Base-by-base conservation (phyloP, 2,329 filamentous ascomycete genomes). In the Septoria petroselini region DNA sequence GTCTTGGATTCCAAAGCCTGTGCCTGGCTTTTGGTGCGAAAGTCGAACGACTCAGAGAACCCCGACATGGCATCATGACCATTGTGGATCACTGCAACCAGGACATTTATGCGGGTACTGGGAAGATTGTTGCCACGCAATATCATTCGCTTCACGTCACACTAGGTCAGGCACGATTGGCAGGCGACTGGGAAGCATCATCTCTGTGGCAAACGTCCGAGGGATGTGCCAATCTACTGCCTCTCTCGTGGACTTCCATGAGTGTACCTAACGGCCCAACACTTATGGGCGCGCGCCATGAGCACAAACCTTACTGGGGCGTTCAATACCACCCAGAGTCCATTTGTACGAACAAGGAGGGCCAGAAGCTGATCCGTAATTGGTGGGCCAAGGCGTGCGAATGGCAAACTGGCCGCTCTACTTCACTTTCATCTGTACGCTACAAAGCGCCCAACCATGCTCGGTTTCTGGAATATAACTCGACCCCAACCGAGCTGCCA, bases 271-370 rank as follows among this genome's bases (percentile, higher is more conserved):
- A 83, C 55, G 77, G 73, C 1, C 66, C 70, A n/a, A 74, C 90
- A 3, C 69, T 93, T n/a, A 94, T 94, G 88, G 87, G 80, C 0
- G 81, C 84, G 12, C 80, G 76, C 55, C 89, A 95, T 66, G 70
- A 66, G 14, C 64, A 57, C 1, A 84, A 82, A 57, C 90, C 91
- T 0, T 86, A 91, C 56, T 94, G 86, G 84, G 91, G 86, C 0
- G 76, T 95, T 14, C 91, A 95, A 64, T 95, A 93, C 61, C 90
- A 95, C 63, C 90, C 90, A 0, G 90, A 96, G 68, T 95, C 88
- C 0, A 80, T 89, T 11, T 95, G 89, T 66, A 94, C 90, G 3
- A 86, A 88, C 31, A 70, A 75, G 3, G 77, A 79, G 52, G 84
- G 86, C 1, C 79, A 77, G 15, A 71, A 73, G 11, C 74, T 95